These are phyloP conservation scores for Nakaseomyces glabratus DNA, from an alignment of 1,139 yeast genomes.

Conservation along the genomic window DNA sequence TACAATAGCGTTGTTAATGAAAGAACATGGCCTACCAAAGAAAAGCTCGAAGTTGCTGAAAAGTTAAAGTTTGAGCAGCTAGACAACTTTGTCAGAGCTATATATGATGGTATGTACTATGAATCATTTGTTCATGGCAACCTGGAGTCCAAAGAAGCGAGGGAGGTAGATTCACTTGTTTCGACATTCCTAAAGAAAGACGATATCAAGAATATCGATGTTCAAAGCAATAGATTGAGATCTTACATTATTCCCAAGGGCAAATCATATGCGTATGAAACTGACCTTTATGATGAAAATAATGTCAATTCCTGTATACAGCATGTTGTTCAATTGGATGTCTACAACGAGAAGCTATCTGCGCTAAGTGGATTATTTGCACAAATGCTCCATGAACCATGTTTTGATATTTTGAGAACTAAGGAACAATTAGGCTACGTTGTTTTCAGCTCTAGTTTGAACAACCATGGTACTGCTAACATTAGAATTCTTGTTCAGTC, in stretches of 20 bases:
- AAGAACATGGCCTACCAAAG: conserved; percentile 54
- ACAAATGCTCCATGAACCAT: conserved; percentile 74
- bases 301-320: conserved; percentile 83
- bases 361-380: conserved; percentile 58
- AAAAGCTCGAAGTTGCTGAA: conserved; percentile 47
- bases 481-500: conserved; percentile 78
- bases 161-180: conserved; percentile 38
- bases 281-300: conserved; percentile 49
- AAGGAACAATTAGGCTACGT: conserved; percentile 88
- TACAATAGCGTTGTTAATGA: conserved; percentile 60
- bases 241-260: conserved; percentile 42
- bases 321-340: conserved; percentile 62
- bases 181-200: conserved; percentile 25
- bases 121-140: conserved; percentile 81
- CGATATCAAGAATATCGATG: conserved; percentile 16
- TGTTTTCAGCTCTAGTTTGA: conserved; percentile 68
- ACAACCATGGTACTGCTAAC: conserved; percentile 67
- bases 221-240: conserved; percentile 35
- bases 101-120: conserved; percentile 40
- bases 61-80: conserved; percentile 45
- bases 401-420: conserved; percentile 81
- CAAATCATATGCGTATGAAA: conserved; percentile 42
- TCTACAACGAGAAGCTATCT: conserved; percentile 32
- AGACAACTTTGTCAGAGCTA: conserved; percentile 38
- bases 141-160: conserved; percentile 48